These are phyloP conservation scores for Tolypocladium album DNA, from an alignment of 2,329 filamentous ascomycete species.

Conservation along the genomic window DNA sequence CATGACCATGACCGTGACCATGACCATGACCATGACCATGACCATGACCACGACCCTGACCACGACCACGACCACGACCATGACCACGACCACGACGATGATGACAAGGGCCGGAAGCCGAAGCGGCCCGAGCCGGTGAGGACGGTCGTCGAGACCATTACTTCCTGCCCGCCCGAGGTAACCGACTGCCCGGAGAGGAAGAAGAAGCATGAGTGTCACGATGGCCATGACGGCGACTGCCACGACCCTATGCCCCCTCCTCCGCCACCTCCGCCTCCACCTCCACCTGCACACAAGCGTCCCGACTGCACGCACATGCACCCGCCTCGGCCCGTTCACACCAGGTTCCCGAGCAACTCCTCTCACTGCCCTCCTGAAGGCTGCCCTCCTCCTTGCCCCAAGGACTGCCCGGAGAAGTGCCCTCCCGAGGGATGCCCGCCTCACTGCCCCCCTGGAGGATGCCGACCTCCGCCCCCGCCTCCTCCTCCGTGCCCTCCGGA, in stretches of 20 bases:
- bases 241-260: neutral
- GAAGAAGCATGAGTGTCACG: neutral
- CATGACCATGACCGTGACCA: no score
- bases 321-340: neutral
- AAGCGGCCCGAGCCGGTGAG: neutral
- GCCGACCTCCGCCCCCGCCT: neutral
- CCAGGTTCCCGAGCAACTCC: neutral
- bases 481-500: no score
- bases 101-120: neutral
- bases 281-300: neutral
- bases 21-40: no score
- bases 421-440: neutral
- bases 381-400: neutral
- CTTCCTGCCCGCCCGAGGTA: slow-evolving; percentile 40
- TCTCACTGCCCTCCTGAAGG: neutral
- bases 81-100: neutral
- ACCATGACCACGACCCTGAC: no score
- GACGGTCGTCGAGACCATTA: slow-evolving; percentile 5
- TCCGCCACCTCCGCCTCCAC: neutral
- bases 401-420: neutral
- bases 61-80: no score
- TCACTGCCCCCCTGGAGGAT: neutral
- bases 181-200: slow-evolving; percentile 37
- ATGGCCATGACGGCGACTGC: neutral
- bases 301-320: neutral